Conservation (phyloP, 192 early-diverging fungal species). For the Phycomyces blakesleeanus region DNA sequence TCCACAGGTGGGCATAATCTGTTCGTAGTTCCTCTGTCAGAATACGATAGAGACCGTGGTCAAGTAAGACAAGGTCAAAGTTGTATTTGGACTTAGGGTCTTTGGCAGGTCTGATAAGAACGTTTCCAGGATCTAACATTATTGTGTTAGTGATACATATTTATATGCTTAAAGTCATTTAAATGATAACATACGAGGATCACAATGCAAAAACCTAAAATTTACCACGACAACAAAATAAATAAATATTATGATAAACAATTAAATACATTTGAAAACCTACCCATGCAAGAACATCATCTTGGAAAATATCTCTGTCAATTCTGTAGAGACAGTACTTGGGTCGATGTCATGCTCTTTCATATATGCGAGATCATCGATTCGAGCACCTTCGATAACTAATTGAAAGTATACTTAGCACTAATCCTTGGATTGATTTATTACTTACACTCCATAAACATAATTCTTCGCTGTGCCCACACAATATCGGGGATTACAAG, state of each 20-base stretch:
- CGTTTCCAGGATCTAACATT: slow-evolving; percentile 72
- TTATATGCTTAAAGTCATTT: background rate
- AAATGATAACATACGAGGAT: slow-evolving; percentile 58
- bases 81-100: slow-evolving; percentile 51
- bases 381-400: slow-evolving; percentile 61
- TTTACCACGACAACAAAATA: slow-evolving; percentile 1
- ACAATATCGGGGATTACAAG: slow-evolving; percentile 77
- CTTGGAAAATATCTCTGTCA: slow-evolving; percentile 75
- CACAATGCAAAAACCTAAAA: slow-evolving; percentile 76
- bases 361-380: slow-evolving; percentile 75
- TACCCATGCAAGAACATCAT: slow-evolving; percentile 88
- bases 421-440: background rate
- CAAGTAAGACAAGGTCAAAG: slow-evolving; percentile 85
- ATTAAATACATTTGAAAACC: background rate
- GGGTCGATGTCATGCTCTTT: slow-evolving; percentile 67
- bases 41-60: slow-evolving; percentile 87
- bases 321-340: slow-evolving; percentile 64
- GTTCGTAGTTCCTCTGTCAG: slow-evolving; percentile 66
- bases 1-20: slow-evolving; percentile 90
- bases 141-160: background rate
- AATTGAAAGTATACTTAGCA: background rate
- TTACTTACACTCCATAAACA: slow-evolving; percentile 82
- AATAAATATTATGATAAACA: background rate
- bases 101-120: slow-evolving; percentile 61
- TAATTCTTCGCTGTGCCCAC: slow-evolving; percentile 69